Conservation (phyloP, 192 early-diverging fungal genomes). For the Rhizophagus clarus region DNA sequence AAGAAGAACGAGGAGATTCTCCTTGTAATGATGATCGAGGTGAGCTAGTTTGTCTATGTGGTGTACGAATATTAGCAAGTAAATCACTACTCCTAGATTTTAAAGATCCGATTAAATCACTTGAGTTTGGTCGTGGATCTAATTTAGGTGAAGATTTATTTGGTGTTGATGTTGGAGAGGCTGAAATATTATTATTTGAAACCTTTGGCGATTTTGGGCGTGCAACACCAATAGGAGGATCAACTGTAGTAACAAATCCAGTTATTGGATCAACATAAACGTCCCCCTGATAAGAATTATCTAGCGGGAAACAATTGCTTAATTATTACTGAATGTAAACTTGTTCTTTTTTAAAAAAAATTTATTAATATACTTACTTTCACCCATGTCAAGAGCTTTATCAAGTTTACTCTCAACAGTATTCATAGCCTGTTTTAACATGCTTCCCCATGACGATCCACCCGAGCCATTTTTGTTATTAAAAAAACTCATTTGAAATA, state of each 20-base stretch:
- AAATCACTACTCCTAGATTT: not conserved
- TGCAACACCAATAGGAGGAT: not conserved
- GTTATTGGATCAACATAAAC: constrained; percentile 21
- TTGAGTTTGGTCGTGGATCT: not conserved
- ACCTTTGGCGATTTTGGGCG: not conserved
- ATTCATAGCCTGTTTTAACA: constrained; percentile 71
- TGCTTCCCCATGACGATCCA: constrained; percentile 50
- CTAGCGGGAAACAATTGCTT: not conserved
- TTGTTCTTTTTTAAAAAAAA: not conserved
- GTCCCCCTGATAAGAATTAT: constrained; percentile 9
- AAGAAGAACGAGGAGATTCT: not conserved
- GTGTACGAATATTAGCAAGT: not conserved
- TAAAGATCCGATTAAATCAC: not conserved
- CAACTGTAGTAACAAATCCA: constrained; percentile 4
- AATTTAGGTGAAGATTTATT: not conserved
- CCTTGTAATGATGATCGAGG: not conserved
- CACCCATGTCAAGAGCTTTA: constrained; percentile 59
- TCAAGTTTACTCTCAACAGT: constrained; percentile 75
- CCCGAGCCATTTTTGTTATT: constrained; percentile 13
- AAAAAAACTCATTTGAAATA: constrained; percentile 12
- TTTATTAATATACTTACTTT: constrained; percentile 24
- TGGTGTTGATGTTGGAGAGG: not conserved
- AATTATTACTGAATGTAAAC: not conserved
- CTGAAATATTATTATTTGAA: not conserved
- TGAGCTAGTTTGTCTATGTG: not conserved